Evolutionary conservation across 2,329 filamentous ascomycete species (phyloP), one percentile per base, ranked within the genome.

Genomic region (Penicillium sp.): DNA sequence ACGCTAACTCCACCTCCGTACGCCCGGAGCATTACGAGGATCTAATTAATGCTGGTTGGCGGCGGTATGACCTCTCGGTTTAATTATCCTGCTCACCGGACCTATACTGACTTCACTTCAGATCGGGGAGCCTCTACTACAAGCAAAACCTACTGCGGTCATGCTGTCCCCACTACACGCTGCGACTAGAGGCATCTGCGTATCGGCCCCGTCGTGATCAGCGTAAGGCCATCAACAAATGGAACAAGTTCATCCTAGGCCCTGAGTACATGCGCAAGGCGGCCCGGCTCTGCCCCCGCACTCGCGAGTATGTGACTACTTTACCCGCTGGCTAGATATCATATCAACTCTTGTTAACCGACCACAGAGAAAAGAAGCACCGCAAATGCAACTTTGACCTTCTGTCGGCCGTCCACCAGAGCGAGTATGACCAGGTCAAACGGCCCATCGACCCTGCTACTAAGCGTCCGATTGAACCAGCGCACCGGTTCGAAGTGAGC

Each of bases 111-210:
- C 48, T 22, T 18, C 11, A 25, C 22, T 12, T 44, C 41, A 76
- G 75, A 56, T 77, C 75, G 33, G 75, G 75, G 2, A 72, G 67
- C 10, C 64, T 75, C 39, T 77, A 75, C 60, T 77, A 77, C 59
- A 77, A 76, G 58, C 75, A 72, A 55, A 75, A 77, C 68, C 84
- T 89, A 61, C 79, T 80, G 50, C 78, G 83, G 49, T 88, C 89
- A 54, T 99, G 93, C 64, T 99, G 93, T 68, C 90, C 91, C 37
- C 90, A 96, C 64, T 97, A 77, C 56, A 77, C 75, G 11, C 66
- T 77, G 55, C 72, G 75, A 41, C 64, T 77, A 37, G 69, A 75
- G 56, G 73, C 69, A 1, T 60, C 67, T 3, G 67, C 64, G 25
- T 77, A 72, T 58, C 68, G 68, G 49, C 62, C 75, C n/a, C 65